Evolutionary conservation across 2,329 filamentous ascomycete species (phyloP), one percentile per base, ranked within the genome.

Genomic region (Pestalotiopsis sp.): DNA sequence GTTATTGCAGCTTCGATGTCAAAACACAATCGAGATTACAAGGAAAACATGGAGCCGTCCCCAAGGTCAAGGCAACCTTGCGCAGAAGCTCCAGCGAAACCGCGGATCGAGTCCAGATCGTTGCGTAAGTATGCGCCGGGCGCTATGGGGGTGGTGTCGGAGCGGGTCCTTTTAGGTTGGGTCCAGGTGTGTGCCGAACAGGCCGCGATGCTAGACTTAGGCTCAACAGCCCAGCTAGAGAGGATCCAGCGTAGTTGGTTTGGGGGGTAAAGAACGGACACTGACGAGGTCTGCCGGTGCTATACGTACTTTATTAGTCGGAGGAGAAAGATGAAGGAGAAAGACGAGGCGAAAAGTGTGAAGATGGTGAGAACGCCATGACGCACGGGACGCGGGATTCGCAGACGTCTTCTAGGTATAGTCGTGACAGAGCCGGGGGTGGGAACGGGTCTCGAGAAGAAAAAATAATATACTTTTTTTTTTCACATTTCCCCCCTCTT

Each of bases 11-110:
- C 23, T 59, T 23, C 31, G 66, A 56, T 41, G 59, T 67, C 66
- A 62, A 71, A 69, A 67, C 69, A 69, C 70, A 67, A 71, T 52
- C 65, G 20, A 69, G 25, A 36, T 57, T 56, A 68, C 49, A 70
- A 70, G 70, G 69, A 73, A 71, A 71, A 70, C 25, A 65, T 62
- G 57, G 69, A 65, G 38, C 31, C 63, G 67, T 69, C 66, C 63
- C 61, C 63, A 70, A 72, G 71, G 70, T 70, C 72, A 74, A 74
- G 73, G 74, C 68, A 75, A 74, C 73, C 72, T 65, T 75, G 73
- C 70, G 57, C 71, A 62, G 31, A 66, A 71, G 62, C 45, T 67
- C 17, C 27, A 67, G 31, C 13, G 65, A 20, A 59, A n/a, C 17
- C 65, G 52, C 20, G 31, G 56, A 67, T 61, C 52, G 52, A 49